Base-by-base conservation (phyloP, 2,329 filamentous ascomycete genomes). In the Diaporthe caulivora region DNA sequence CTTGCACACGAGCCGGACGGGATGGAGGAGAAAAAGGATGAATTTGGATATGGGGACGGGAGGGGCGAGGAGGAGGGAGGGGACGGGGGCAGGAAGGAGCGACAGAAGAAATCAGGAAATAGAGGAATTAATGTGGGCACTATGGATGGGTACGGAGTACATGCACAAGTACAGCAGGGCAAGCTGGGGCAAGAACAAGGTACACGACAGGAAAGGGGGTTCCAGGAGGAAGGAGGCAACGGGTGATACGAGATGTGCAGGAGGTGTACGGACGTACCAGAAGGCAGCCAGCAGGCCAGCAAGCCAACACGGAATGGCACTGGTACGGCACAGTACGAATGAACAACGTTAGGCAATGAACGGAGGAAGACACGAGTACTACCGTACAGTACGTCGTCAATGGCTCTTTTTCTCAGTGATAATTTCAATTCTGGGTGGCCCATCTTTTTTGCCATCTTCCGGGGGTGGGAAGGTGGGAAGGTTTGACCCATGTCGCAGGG, bases 201-300 rank as follows among this genome's bases (percentile, higher is more conserved):
- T 51, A 65, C 34, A 34, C 44, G n/a, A 11, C n/a, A 21, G 47
- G 31, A n/a, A 67, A 67, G 29, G 47, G 62, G 62, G 62, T 58
- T 34, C 15, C 11, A 40, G 62, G 29, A 18, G 24, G 60, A 15
- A 34, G 60, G 42, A 64, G 26, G 42, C 60, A 65, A 51, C 60
- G 49, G 44, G 9, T 67, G 47, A 67, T 53, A 67, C 62, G 62
- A 67, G 62, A 67, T 67, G 62, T 67, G 62, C 62, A 67, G 62
- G 62, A 67, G 62, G 31, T 53, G 62, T 67, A 67, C 62, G 53
- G 62, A n/a, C 40, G 62, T 67, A 67, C 62, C 62, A 62, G 58
- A 64, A n/a, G n/a, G 42, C 34, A 34, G 34, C n/a, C n/a, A 34
- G 37, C 37, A 40, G 37, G 11, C n/a, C n/a, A n/a, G n/a, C n/a